These are phyloP conservation scores for Rhexocercosporidium sp. DNA, from an alignment of 2,329 filamentous ascomycete species.

Conservation along the genomic window DNA sequence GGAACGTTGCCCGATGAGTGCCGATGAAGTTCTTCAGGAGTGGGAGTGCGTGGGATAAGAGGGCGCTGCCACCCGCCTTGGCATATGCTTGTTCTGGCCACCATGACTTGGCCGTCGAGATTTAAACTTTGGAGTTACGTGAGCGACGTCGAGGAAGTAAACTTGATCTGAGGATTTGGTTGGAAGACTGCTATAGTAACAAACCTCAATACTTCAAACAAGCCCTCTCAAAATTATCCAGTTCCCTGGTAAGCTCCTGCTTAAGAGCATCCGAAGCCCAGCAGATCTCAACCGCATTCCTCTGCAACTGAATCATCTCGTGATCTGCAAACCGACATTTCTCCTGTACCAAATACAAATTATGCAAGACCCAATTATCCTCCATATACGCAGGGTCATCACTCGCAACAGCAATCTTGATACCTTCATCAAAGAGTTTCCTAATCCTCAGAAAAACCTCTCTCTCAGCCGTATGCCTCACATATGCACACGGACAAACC, in stretches of 20 bases:
- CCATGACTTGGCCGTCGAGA: background rate
- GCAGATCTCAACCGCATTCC: constrained; percentile 51
- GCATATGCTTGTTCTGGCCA: background rate
- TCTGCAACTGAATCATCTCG: constrained; percentile 50
- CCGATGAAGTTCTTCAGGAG: background rate
- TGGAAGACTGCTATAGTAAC: background rate
- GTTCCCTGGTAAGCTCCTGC: constrained; percentile 14
- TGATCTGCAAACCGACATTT: constrained; percentile 47
- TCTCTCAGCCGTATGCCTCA: constrained; percentile 51
- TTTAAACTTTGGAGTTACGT: background rate
- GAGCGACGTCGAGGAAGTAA: background rate
- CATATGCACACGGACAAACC: constrained; percentile 75
- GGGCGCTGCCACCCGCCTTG: background rate
- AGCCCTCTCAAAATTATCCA: constrained; percentile 19
- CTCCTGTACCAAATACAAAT: constrained; percentile 50
- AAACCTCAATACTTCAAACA: no score
- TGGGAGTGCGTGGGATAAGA: background rate
- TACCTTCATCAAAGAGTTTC: constrained; percentile 47
- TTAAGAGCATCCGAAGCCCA: constrained; percentile 52
- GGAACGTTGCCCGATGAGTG: background rate
- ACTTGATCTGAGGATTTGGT: background rate
- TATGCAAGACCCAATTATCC: constrained; percentile 54
- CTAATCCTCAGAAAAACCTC: constrained; percentile 49
- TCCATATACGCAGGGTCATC: constrained; percentile 55
- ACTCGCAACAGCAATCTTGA: constrained; percentile 50